A percentile compares a stretch with the other conserved stretches of the same genome.
Conservation (phyloP, 805 yeast species). For the Suhomyces prunicola region DNA sequence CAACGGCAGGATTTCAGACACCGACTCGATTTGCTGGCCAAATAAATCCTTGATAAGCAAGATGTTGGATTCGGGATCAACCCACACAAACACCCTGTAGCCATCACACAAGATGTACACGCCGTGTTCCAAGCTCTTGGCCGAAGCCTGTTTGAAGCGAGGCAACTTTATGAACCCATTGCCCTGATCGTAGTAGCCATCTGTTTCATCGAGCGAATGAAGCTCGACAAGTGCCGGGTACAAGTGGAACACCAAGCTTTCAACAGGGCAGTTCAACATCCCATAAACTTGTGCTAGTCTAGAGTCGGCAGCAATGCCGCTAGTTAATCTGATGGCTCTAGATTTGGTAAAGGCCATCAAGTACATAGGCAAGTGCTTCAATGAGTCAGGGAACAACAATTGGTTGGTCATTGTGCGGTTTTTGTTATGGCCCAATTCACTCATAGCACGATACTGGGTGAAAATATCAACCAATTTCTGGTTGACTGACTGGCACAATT, state of each 20-base stretch:
- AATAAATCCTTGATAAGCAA: constrained; percentile 70
- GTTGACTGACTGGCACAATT: constrained; percentile 38
- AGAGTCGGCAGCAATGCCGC: constrained; percentile 55
- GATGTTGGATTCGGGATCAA: constrained; percentile 67
- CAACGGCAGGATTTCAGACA: constrained; percentile 47
- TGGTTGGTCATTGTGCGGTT: constrained; percentile 46
- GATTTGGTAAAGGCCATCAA: constrained; percentile 69
- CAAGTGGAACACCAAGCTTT: constrained; percentile 56
- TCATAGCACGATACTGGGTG: constrained; percentile 51
- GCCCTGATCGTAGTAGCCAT: constrained; percentile 32
- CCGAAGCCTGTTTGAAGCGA: constrained; percentile 41
- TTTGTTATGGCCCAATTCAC: constrained; percentile 37
- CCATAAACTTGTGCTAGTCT: constrained; percentile 54
- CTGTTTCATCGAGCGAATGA: constrained; percentile 60
- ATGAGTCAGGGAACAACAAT: constrained; percentile 76
- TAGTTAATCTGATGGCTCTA: constrained; percentile 52
- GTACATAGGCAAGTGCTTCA: constrained; percentile 67
- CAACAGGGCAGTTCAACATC: constrained; percentile 53
- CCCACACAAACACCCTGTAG: constrained; percentile 53
- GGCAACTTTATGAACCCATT: constrained; percentile 50
- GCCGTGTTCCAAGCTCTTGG: constrained; percentile 57
- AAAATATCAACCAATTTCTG: constrained; percentile 43
- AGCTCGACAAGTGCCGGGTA: constrained; percentile 80
- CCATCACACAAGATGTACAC: constrained; percentile 79
- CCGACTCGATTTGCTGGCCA: constrained; percentile 48